phyloP scores from a whole-genome alignment of 2,329 filamentous ascomycete species.

The Cladosporium sp. region DNA sequence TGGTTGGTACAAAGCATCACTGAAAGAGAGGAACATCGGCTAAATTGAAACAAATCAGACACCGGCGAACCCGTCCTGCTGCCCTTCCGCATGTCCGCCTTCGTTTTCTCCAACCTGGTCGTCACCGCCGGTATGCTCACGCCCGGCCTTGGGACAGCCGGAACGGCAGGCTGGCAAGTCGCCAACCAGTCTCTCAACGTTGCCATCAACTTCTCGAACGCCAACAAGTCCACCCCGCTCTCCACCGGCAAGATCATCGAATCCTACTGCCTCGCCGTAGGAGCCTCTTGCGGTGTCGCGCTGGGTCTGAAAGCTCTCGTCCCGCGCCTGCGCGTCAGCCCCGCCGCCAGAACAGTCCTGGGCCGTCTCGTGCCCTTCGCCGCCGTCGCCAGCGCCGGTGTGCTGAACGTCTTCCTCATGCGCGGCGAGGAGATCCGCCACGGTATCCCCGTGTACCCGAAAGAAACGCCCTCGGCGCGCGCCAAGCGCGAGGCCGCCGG shows the following conservation, averaged over 20 bases:
- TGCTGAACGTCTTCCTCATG: conserved; percentile 96
- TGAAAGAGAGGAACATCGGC: background rate
- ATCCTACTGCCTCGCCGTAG: conserved; percentile 88
- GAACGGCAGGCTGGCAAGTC: conserved; percentile 91
- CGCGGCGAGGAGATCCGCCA: conserved; percentile 89
- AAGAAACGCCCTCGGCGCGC: conserved; percentile 66
- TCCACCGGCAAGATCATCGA: conserved; percentile 75
- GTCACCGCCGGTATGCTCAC: conserved; percentile 98
- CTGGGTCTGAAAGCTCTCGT: conserved; percentile 88
- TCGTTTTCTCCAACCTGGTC: conserved; percentile 86
- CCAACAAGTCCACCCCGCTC: conserved; percentile 93
- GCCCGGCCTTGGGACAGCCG: conserved; percentile 75
- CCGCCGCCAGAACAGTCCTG: conserved; percentile 71
- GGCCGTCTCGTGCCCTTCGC: conserved; percentile 92
- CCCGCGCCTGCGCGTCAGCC: conserved; percentile 71
- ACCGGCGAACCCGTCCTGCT: conserved; percentile 89
- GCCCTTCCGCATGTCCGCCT: conserved; percentile 96
- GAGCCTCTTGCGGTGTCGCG: conserved; percentile 89
- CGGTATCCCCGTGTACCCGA: conserved; percentile 89
- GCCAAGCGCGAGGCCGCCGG: conserved; percentile 43
- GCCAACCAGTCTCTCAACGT: conserved; percentile 98
- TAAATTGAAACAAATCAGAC: conserved; percentile 52
- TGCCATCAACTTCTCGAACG: conserved; percentile 94
- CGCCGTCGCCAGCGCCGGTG: conserved; percentile 86
- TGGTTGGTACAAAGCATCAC: conserved; percentile 52